Base-by-base conservation (phyloP, 1,139 yeast species). In the Entelexis sorbosivorans region DNA sequence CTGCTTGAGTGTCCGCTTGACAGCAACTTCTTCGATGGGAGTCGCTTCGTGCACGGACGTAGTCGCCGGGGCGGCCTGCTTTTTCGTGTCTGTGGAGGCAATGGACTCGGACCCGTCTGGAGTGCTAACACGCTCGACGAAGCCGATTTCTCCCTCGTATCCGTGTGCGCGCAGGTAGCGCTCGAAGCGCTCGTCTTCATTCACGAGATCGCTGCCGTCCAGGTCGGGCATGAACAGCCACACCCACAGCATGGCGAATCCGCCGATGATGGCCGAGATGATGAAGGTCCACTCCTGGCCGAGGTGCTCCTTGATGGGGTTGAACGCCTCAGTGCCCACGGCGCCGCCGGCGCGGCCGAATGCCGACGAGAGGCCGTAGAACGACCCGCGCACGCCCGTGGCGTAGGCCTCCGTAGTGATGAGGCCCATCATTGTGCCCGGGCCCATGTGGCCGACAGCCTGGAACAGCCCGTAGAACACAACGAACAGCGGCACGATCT, bases 321-420 rank as follows among this genome's bases (percentile, higher is more conserved):
- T 67, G 62, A 74, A 74, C 31, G 67, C 69, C 58, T 72, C 68
- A 20, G 76, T 73, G 26, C 78, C 78, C 46, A 73, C 69, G 24
- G 74, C 78, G 6, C 80, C 79, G 45, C 80, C 81, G 13, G 74
- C 75, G 56, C 76, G 75, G 45, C 79, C 79, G 43, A 74, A 61
- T 5, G 78, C 79, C 16, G 78, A 77, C 33, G 75, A 68, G 19
- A 75, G 56, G 34, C 78, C 79, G 54, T 75, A 75, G 43, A 65
- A 71, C 0, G 88, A 79, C 42, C 88, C 91, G 65, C 91, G 73
- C 44, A 83, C 75, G 19, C 86, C 85, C n/a, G 89, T 81, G 22
- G 91, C 87, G 61, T 73, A 83, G 3, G 79, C 72, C 64, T 83
- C 91, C 26, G 84, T 75, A 7, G 86, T 73, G 5, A 76, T 69